A percentile compares a stretch with the other conserved stretches of the same genome.
These are phyloP conservation scores for Umbelopsis ramanniana DNA, from an alignment of 192 early-diverging fungal species.

Conservation along the genomic window DNA sequence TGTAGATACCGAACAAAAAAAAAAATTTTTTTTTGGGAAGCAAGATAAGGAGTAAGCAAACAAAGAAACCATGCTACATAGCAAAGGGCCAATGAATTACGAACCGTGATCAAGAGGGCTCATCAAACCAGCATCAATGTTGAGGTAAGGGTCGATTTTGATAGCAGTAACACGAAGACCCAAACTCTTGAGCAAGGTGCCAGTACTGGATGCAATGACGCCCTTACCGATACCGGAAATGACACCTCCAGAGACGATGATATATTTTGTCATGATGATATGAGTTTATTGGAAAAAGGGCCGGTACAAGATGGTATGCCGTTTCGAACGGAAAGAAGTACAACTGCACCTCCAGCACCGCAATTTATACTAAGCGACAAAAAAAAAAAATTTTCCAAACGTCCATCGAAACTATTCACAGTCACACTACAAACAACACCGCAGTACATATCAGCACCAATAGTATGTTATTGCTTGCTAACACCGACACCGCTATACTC, in stretches of 20 bases:
- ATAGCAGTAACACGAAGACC: slow-evolving; percentile 95
- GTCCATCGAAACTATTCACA: not conserved
- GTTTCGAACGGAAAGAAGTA: slow-evolving; percentile 21
- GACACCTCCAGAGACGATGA: slow-evolving; percentile 97
- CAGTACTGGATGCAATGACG: slow-evolving; percentile 97
- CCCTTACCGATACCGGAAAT: slow-evolving; percentile 99
- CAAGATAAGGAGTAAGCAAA: not conserved
- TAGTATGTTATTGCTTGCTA: not conserved
- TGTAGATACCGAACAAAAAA: slow-evolving; percentile 35
- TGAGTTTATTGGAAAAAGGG: slow-evolving; percentile 25
- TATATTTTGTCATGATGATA: slow-evolving; percentile 81
- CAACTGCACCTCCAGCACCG: not conserved
- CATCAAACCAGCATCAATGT: slow-evolving; percentile 98
- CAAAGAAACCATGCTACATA: not conserved
- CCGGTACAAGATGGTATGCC: slow-evolving; percentile 21
- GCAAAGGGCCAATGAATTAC: slow-evolving; percentile 9
- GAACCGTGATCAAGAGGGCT: slow-evolving; percentile 96
- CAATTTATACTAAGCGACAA: not conserved
- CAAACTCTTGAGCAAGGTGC: slow-evolving; percentile 89
- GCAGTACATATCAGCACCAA: slow-evolving; percentile 9
- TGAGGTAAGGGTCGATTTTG: slow-evolving; percentile 99
- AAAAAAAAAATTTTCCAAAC: not conserved
- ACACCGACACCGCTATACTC: not conserved
- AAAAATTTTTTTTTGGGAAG: slow-evolving; percentile 14
- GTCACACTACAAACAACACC: slow-evolving; percentile 5